Base-by-base conservation (phyloP, 768 basidiomycete genomes). In the Termitomyces sp. region DNA sequence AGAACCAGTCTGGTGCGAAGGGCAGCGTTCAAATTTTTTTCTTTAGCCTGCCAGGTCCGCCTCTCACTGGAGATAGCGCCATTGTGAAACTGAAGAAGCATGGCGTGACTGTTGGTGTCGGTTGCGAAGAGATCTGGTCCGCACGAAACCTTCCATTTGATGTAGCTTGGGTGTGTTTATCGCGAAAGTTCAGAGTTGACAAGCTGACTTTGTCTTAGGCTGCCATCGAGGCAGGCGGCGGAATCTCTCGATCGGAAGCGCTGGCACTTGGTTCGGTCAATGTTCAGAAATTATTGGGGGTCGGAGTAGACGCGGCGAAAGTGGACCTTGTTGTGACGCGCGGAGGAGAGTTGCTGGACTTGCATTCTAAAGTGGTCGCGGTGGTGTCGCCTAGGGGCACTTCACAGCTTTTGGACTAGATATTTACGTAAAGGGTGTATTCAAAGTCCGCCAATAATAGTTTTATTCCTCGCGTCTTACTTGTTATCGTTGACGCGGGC, bases 121-220 rank as follows among this genome's bases (percentile, higher is more conserved):
- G 89, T 18, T 76, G 77, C 50, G 73, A 80, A 49, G 84, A 86
- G 62, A 82, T 82, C 44, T 93, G 88, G 89, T 79, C 81, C 32
- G 88, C 90, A 7, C 84, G 91, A 28, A 92, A 89, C 68, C 80
- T 89, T 11, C 84, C 89, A 16, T 91, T 94, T 65, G 93, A 96
- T 64, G 74, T 86, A 35, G 90, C 84, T 46, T 96, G 94, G 94
- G 91, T 89, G 63, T 66, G 85, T 76, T 44, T 8, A 9, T 42
- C 7, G 7, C n/a, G 32, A 45, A 13, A 61, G 12, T 7, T 7
- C 18, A 28, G 35, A 32, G 39, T 28, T 33, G 50, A 39, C 36
- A 15, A 20, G 56, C 39, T 58, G 44, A 58, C 58, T 16, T 38
- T 18, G 28, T 59, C 35, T 55, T 42, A 83, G 82, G 76, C 79